phyloP scores from a whole-genome alignment of 2,329 filamentous ascomycete genomes.

The Canariomyces notabilis region DNA sequence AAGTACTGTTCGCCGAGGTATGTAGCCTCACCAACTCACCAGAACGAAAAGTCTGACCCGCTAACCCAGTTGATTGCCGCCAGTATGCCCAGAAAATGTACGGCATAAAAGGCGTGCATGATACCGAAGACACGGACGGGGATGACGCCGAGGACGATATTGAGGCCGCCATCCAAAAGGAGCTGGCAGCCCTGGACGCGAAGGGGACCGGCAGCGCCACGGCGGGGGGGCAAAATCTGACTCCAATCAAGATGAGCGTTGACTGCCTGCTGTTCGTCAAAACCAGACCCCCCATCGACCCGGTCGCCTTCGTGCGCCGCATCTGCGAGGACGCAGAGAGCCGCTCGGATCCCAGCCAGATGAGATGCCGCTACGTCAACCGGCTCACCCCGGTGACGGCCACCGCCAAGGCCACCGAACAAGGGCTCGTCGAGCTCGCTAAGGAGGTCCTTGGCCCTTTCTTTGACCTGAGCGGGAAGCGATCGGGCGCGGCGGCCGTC shows the following conservation, averaged over 20 bases:
- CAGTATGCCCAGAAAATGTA: conserved; percentile 64
- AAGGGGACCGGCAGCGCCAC: conserved; percentile 34
- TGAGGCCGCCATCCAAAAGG: conserved; percentile 65
- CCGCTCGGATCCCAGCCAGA: conserved; percentile 37
- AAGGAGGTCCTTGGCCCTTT: conserved; percentile 56
- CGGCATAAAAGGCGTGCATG: conserved; percentile 39
- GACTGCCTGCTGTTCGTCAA: conserved; percentile 61
- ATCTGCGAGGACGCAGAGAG: conserved; percentile 52
- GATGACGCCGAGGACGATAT: conserved; percentile 57
- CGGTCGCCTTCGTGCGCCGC: conserved; percentile 46
- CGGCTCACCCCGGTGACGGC: conserved; percentile 48
- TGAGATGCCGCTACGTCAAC: conserved; percentile 55
- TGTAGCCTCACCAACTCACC: no score
- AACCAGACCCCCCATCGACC: conserved; percentile 50
- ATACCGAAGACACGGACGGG: conserved; percentile 30
- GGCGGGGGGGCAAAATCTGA: conserved; percentile 45
- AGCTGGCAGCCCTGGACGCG: conserved; percentile 59
- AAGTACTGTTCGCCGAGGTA: conserved; percentile 62
- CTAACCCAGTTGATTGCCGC: conserved; percentile 17
- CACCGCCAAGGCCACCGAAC: conserved; percentile 61
- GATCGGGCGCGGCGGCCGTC: conserved; percentile 3
- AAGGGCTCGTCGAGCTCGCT: conserved; percentile 61
- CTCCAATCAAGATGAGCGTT: conserved; percentile 49
- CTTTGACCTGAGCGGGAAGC: conserved; percentile 47
- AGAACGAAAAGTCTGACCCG: no score